phyloP scores from a whole-genome alignment of 2,329 filamentous ascomycete genomes.

The Thielaviopsis musarum region DNA sequence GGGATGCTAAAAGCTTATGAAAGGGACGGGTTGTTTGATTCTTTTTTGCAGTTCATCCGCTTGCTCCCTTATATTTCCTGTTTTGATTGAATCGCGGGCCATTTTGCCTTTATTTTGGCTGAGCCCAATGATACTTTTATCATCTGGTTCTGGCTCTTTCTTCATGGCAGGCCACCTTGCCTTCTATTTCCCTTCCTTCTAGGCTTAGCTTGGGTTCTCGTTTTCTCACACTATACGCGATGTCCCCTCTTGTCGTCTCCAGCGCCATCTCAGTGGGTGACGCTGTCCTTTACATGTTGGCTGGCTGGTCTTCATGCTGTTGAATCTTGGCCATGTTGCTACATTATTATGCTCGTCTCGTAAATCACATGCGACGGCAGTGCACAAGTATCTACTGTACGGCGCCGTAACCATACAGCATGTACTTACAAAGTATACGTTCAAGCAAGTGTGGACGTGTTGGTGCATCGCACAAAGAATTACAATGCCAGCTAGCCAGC shows the following conservation, averaged over 20 bases:
- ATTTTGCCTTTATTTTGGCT: not conserved
- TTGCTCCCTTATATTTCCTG: not conserved
- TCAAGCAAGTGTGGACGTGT: too few species aligned
- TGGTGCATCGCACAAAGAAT: too few species aligned
- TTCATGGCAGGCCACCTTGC: too few species aligned
- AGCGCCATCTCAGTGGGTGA: not conserved
- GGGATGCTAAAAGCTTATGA: not conserved
- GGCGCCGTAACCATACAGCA: too few species aligned
- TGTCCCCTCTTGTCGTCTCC: not conserved
- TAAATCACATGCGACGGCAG: too few species aligned
- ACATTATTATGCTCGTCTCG: too few species aligned
- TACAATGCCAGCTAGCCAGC: not conserved
- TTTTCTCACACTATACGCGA: not conserved
- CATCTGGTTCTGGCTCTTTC: not conserved
- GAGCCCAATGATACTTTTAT: not conserved
- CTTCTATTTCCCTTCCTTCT: not conserved
- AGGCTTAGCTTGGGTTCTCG: not conserved
- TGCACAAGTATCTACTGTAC: too few species aligned
- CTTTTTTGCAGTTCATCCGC: not conserved
- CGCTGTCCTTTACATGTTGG: not conserved
- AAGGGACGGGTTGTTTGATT: too few species aligned
- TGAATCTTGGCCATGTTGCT: too few species aligned
- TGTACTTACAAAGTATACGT: too few species aligned
- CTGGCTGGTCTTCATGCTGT: not conserved
- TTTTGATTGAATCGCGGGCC: not conserved